Conservation (phyloP, 257 asterid genomes). For the Anisodus tanguticus region DNA sequence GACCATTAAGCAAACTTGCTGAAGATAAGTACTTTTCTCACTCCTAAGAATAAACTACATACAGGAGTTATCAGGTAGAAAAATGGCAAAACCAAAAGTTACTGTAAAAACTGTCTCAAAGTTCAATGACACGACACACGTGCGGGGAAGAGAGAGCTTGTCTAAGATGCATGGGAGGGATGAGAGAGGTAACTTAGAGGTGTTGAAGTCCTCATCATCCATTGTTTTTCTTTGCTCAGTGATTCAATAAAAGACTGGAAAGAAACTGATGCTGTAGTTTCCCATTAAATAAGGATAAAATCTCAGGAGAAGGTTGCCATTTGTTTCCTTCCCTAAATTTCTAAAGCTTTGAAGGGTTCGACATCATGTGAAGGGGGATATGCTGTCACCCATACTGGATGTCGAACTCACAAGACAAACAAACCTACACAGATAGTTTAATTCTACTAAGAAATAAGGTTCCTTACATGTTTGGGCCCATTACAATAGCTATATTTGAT, state of each 20-base stretch:
- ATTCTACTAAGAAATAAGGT: constrained; percentile 25
- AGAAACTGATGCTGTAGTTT: constrained; percentile 21
- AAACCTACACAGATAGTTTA: constrained; percentile 7
- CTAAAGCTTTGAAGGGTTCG: neutral
- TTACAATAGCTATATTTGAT: constrained; percentile 87
- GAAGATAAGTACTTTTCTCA: constrained; percentile 98
- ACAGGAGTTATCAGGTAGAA: neutral
- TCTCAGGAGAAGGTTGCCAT: neutral
- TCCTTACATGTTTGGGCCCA: constrained; percentile 98
- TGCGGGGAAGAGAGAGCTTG: neutral
- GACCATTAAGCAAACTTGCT: constrained; percentile 85
- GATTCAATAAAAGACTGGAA: neutral
- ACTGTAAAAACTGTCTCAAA: neutral
- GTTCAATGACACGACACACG: neutral
- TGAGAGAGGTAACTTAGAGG: neutral
- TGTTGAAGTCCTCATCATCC: constrained; percentile 7
- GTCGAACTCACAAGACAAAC: constrained; percentile 28
- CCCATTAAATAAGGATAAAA: neutral
- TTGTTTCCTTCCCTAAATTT: neutral
- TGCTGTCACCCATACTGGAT: neutral
- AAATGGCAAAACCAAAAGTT: constrained; percentile 4
- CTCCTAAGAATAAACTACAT: constrained; percentile 64
- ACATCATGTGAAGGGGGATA: neutral
- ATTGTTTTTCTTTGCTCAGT: neutral
- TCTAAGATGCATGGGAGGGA: neutral